A percentile compares a stretch with the other conserved stretches of the same genome.
phyloP scores from a whole-genome alignment of 2,329 filamentous ascomycete genomes.

The Ilyonectria mors-panacis region DNA sequence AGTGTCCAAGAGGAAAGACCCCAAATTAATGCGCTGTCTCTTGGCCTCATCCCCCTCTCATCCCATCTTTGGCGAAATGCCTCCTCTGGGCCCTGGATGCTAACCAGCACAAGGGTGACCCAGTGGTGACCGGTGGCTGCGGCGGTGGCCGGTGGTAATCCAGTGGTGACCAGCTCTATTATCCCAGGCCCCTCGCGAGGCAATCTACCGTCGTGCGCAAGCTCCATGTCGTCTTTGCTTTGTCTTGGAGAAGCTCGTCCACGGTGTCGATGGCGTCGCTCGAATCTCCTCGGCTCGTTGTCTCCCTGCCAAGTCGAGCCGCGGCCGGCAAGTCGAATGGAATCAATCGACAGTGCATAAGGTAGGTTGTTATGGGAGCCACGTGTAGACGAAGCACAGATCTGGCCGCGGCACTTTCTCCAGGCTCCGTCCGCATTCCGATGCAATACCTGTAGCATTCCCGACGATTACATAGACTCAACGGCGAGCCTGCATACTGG shows the following conservation, averaged over 20 bases:
- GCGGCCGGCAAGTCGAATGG: constrained; percentile 12
- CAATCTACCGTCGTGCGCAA: constrained; percentile 15
- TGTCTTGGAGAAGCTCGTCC: constrained; percentile 18
- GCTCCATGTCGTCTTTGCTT: constrained; percentile 22
- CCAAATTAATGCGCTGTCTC: neutral
- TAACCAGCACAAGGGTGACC: constrained; percentile 24
- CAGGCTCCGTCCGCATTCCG: constrained; percentile 2
- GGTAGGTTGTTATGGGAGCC: constrained; percentile 27
- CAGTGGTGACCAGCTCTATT: constrained; percentile 15
- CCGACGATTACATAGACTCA: constrained; percentile 8
- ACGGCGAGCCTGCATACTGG: neutral
- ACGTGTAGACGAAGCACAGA: constrained; percentile 40
- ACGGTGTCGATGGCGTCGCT: constrained; percentile 3
- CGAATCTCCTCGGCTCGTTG: neutral
- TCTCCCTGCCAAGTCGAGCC: constrained; percentile 4
- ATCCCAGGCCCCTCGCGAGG: constrained; percentile 11
- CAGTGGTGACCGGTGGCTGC: constrained; percentile 7
- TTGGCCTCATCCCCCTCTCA: constrained; percentile 11
- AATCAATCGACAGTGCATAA: constrained; percentile 11
- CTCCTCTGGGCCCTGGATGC: constrained; percentile 23
- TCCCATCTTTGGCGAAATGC: constrained; percentile 13
- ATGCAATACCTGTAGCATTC: constrained; percentile 11
- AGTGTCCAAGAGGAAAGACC: constrained; percentile 4
- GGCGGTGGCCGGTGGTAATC: constrained; percentile 16
- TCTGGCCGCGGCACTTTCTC: constrained; percentile 41